Base-by-base conservation (phyloP, 2,329 filamentous ascomycete species). In the Zymoseptoria tritici region DNA sequence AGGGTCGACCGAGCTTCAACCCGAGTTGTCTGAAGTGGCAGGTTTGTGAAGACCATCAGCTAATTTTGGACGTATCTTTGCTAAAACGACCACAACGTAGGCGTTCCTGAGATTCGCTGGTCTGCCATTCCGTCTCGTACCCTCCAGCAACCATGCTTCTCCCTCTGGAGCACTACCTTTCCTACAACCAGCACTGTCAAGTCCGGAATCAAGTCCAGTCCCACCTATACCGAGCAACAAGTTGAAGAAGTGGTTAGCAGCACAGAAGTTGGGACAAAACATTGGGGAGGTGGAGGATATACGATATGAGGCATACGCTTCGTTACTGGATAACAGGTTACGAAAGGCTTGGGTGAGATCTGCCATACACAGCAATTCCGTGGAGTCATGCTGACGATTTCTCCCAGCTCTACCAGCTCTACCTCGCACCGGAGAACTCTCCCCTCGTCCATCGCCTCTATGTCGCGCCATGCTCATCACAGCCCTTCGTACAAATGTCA, bases 21-120 rank as follows among this genome's bases (percentile, higher is more conserved):
- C 94, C 94, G 9, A 85, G 86, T 60, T 99, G 94, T 78, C 80
- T 97, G 70, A 96, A 93, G 79, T 97, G 91, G 91, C 94, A 97
- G 89, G 91, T 93, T 69, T 66, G 84, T 74, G 8, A 36, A 57
- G 54, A 16, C 13, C 36, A 29, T 29, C 36, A 46, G 36, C 13
- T n/a, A 46, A 5, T n/a, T n/a, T 16, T 4, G 16, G 16, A n/a
- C 13, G 36, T 6, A 13, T 16, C 13, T 16, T 13, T 16, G 36
- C 36, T 46, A 46, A 46, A 2, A 24, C 36, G 16, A 46, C 13
- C 36, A 46, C 36, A 46, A 21, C 36, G n/a, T 62, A 96, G 91
- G 86, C 91, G 29, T 94, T 91, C 74, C 81, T 99, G 62, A 89
- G 85, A 68, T 90, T 97, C 68, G 82, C 85, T 55, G 82, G 82